A percentile compares a stretch with the other conserved stretches of the same genome.
phyloP scores from a whole-genome alignment of 2,329 filamentous ascomycete species.

The Pyrenophora graminea region DNA sequence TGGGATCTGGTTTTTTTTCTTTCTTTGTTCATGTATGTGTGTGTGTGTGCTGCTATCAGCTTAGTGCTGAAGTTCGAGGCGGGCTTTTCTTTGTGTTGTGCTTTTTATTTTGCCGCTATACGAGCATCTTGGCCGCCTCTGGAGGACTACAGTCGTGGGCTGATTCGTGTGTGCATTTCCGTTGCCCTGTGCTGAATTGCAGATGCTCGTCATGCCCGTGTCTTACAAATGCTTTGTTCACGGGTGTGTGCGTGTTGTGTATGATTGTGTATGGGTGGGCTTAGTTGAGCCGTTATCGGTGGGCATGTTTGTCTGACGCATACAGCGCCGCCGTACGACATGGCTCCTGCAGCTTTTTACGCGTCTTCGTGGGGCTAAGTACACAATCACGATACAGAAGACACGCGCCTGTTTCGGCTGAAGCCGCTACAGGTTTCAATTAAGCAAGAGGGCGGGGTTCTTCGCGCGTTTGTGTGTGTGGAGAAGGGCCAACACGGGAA shows the following conservation, averaged over 20 bases:
- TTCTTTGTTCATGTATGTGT: no score
- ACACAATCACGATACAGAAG: constrained; percentile 10
- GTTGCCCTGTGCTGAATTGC: background rate
- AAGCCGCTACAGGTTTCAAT: constrained; percentile 15
- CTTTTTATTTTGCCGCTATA: no score
- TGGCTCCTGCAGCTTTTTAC: background rate
- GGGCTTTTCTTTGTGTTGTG: no score
- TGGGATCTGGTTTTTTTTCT: no score
- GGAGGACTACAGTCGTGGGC: no score
- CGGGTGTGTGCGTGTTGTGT: no score
- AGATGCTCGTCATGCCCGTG: background rate
- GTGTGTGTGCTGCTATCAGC: no score
- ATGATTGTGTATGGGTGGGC: background rate
- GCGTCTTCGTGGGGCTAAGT: constrained; percentile 1
- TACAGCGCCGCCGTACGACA: no score
- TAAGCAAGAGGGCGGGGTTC: constrained; percentile 7
- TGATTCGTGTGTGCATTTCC: no score
- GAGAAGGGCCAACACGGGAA: background rate
- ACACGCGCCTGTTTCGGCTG: constrained; percentile 12
- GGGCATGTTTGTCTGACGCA: constrained; percentile 4
- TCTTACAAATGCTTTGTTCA: no score
- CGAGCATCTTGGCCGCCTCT: no score
- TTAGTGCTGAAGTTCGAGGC: no score
- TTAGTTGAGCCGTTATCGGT: constrained; percentile 1
- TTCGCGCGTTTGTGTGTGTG: background rate